These are phyloP conservation scores for Amyloporia xantha DNA, from an alignment of 768 basidiomycete genomes.

Conservation along the genomic window DNA sequence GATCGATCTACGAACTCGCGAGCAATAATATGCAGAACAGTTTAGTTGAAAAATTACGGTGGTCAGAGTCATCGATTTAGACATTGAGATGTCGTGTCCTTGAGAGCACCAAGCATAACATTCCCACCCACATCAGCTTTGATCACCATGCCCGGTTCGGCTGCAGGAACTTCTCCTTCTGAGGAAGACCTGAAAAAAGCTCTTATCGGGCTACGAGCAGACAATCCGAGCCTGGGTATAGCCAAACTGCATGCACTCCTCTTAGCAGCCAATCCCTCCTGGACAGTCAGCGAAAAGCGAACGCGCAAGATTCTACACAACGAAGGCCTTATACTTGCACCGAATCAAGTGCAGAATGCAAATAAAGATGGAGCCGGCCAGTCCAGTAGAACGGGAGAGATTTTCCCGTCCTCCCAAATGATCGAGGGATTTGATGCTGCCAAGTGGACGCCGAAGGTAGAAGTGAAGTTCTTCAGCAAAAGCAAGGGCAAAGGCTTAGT, in stretches of 20 bases:
- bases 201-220: conserved; percentile 45
- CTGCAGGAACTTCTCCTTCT: conserved; percentile 36
- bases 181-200: conserved; percentile 59
- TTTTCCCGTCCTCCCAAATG: conserved; percentile 57
- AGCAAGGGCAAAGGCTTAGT: conserved; percentile 82
- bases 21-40: too few species aligned
- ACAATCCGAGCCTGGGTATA: conserved; percentile 62
- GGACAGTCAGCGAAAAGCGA: conserved; percentile 82
- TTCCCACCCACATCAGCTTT: neutral
- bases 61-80: too few species aligned
- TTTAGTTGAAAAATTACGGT: too few species aligned
- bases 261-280: conserved; percentile 51
- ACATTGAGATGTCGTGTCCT: too few species aligned
- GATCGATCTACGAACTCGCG: too few species aligned
- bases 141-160: too few species aligned
- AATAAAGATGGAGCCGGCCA: conserved; percentile 6
- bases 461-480: conserved; percentile 60
- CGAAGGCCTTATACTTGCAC: conserved; percentile 41
- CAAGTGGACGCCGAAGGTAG: conserved; percentile 57
- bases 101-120: too few species aligned
- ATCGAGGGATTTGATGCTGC: conserved; percentile 56
- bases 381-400: conserved; percentile 8
- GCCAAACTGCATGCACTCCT: conserved; percentile 63
- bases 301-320: conserved; percentile 63
- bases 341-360: conserved; percentile 11